phyloP scores from a whole-genome alignment of 495 filamentous ascomycete genomes.

The Penicillium simplicissimum region DNA sequence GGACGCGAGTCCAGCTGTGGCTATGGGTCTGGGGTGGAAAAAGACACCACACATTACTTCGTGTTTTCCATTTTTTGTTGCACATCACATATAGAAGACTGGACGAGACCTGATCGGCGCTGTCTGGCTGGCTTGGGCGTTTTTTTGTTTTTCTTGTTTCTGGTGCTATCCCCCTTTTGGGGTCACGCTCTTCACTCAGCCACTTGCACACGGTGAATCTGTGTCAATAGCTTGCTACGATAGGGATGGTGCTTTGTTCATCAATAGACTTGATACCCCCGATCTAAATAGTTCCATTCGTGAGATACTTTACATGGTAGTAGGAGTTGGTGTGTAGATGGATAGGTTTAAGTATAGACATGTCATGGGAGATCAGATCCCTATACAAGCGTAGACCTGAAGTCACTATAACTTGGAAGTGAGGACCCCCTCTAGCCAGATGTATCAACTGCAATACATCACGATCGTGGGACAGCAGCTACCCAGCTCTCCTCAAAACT shows the following conservation, averaged over 20 bases:
- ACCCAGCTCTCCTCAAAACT: neutral
- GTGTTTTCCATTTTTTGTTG: neutral
- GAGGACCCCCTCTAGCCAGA: neutral
- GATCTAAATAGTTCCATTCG: slow-evolving; percentile 2
- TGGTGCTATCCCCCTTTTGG: neutral
- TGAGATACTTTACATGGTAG: neutral
- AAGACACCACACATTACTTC: neutral
- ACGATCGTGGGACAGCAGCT: neutral
- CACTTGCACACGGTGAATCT: slow-evolving; percentile 21
- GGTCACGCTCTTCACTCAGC: slow-evolving; percentile 6
- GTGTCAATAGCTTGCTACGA: slow-evolving; percentile 25
- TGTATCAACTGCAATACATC: neutral
- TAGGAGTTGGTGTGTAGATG: neutral
- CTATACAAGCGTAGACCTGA: no score
- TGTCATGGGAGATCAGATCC: neutral
- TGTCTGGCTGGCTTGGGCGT: slow-evolving; percentile 3
- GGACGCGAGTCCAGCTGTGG: neutral
- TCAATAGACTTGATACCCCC: slow-evolving; percentile 39
- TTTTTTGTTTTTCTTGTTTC: slow-evolving; percentile 10
- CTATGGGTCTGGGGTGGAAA: neutral
- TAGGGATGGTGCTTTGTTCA: slow-evolving; percentile 17
- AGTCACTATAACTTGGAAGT: no score
- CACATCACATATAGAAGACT: neutral
- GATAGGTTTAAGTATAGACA: neutral
- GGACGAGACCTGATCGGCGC: neutral